Base-by-base conservation (phyloP, 2,329 filamentous ascomycete species). In the Botrytis deweyae region DNA sequence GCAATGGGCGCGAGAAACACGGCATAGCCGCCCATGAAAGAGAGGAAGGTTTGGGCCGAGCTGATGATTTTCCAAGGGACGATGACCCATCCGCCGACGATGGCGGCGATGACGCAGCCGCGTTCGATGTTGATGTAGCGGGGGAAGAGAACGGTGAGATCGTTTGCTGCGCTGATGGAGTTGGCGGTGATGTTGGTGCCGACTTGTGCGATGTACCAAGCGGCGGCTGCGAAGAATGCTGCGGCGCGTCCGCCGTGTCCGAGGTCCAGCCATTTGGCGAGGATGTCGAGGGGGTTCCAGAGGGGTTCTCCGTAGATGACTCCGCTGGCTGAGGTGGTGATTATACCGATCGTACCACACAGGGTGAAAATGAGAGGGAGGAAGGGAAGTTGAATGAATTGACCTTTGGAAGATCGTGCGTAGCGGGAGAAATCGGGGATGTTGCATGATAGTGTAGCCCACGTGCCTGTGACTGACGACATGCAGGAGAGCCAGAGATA, bases 61-160 rank as follows among this genome's bases (percentile, higher is more conserved):
- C 81, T 84, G 29, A 91, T 83, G 73, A 92, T 91, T 82, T 90
- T 90, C 90, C 89, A 91, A 2, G 89, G 89, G 1, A 90, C 88
- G 46, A 91, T 84, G 4, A 85, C 85, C 88, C 88, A 91, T 36
- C 86, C 87, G 0, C 82, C 83, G 33, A 89, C 80, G 5, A 90
- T 69, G 1, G 87, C 87, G 8, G 87, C 86, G 62, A 90, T 81
- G 46, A 90, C 80, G 73, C 86, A 87, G 12, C 88, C 88, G 29
- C 88, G 85, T 12, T 83, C 82, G 77, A 90, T 88, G 76, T 89
- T 88, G 75, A 90, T 80, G 78, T 85, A 88, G 40, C 82, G 81
- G 0, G 88, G 87, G 72, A 86, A 84, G 4, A 89, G 83, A 3
- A 86, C 85, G 2, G 86, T 87, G 64, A 90, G 83, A 79, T 90